Percentiles rank a stretch among this genome's conserved stretches.
These are phyloP conservation scores for Macrolepiota fuliginosa DNA, from an alignment of 768 basidiomycete species.

Conservation along the genomic window DNA sequence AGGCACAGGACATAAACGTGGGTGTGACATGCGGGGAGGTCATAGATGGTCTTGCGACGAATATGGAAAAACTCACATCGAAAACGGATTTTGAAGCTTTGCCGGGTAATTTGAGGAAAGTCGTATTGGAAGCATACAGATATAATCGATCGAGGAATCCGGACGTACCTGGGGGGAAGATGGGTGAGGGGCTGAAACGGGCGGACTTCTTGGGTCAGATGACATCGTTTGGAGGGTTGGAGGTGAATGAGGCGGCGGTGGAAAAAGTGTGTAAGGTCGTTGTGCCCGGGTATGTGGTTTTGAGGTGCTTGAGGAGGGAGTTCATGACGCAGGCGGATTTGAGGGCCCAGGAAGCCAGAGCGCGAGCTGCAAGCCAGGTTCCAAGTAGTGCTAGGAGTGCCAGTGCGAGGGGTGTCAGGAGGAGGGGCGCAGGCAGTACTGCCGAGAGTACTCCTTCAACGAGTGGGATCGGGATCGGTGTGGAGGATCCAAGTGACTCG, in stretches of 20 bases:
- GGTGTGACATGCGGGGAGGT: conserved; percentile 80
- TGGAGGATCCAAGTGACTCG: conserved; percentile 1
- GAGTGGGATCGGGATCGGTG: conserved; percentile 7
- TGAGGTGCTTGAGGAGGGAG: conserved; percentile 49
- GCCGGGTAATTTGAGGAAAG: conserved; percentile 30
- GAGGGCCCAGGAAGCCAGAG: conserved; percentile 42
- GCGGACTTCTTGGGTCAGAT: conserved; percentile 63
- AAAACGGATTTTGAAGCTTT: conserved; percentile 52
- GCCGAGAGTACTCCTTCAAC: neutral
- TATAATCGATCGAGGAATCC: conserved; percentile 63
- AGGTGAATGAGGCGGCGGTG: conserved; percentile 40
- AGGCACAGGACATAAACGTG: conserved; percentile 52
- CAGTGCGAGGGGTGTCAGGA: neutral
- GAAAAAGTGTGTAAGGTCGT: conserved; percentile 42
- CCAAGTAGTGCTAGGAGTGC: neutral
- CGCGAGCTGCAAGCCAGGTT: conserved; percentile 20
- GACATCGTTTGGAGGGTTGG: conserved; percentile 65
- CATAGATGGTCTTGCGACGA: conserved; percentile 48
- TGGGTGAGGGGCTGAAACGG: conserved; percentile 61
- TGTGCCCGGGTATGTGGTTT: conserved; percentile 58
- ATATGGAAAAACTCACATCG: conserved; percentile 48
- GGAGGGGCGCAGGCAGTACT: neutral
- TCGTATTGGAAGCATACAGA: conserved; percentile 52
- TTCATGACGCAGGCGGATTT: conserved; percentile 49
- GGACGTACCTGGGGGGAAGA: conserved; percentile 67